These are phyloP conservation scores for Alternaria sp. DNA, from an alignment of 2,329 filamentous ascomycete species.

Conservation along the genomic window DNA sequence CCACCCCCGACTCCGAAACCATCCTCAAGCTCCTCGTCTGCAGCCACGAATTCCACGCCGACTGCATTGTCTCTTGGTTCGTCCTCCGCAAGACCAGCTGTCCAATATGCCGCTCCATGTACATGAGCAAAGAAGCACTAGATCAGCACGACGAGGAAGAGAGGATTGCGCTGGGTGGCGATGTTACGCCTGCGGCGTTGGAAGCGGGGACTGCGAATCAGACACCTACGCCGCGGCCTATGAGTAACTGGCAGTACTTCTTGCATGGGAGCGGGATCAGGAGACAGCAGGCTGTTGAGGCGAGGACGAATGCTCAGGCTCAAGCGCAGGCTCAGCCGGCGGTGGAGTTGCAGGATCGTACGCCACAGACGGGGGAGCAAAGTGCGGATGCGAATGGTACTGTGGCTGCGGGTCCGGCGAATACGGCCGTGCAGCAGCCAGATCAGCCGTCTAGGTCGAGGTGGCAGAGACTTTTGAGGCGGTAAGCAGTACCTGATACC, in stretches of 20 bases:
- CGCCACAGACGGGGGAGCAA: background rate
- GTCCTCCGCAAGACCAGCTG: constrained; percentile 39
- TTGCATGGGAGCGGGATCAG: constrained; percentile 7
- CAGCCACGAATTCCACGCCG: constrained; percentile 40
- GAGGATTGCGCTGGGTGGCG: background rate
- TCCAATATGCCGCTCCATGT: constrained; percentile 40
- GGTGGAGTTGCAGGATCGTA: constrained; percentile 1
- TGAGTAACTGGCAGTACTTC: constrained; percentile 23
- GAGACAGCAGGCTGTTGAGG: background rate
- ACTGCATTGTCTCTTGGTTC: constrained; percentile 42
- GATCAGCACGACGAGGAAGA: constrained; percentile 24
- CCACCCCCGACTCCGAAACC: constrained; percentile 18
- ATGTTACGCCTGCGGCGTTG: background rate
- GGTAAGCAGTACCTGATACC: background rate
- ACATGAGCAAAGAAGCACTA: constrained; percentile 29
- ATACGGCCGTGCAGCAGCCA: background rate
- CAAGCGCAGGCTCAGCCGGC: background rate
- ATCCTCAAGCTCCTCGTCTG: constrained; percentile 37
- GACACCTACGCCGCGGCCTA: background rate
- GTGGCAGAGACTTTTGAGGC: background rate
- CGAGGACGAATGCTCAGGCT: background rate
- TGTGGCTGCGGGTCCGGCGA: background rate
- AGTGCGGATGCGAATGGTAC: background rate
- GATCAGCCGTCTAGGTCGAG: background rate
- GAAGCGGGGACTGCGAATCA: background rate